phyloP scores from a whole-genome alignment of 1,284 basidiomycete genomes.

The Heterobasidion annosum region DNA sequence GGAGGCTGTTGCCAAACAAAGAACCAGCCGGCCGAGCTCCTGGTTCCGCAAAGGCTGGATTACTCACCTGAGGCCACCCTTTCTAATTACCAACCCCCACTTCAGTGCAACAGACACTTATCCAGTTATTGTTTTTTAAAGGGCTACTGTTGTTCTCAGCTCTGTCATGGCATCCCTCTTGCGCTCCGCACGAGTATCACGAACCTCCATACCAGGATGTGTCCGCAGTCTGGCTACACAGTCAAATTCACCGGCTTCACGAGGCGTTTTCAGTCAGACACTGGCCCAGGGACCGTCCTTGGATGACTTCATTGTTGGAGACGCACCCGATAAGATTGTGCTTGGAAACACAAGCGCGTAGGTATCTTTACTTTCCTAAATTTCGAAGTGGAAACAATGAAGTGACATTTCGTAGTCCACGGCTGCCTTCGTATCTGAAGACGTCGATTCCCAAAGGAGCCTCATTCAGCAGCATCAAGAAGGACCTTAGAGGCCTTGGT shows the following conservation, averaged over 20 bases:
- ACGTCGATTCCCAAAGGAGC: conserved; percentile 87
- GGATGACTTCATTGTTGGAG: conserved; percentile 78
- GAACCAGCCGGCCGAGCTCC: not conserved
- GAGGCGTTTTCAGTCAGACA: conserved; percentile 41
- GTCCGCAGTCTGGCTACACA: conserved; percentile 41
- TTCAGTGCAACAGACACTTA: not conserved
- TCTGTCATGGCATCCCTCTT: conserved; percentile 11
- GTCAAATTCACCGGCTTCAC: conserved; percentile 21
- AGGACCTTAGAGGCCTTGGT: conserved; percentile 85
- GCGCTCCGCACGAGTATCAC: conserved; percentile 13
- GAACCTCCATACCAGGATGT: conserved; percentile 8
- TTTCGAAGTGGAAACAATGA: not conserved
- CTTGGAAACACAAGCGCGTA: conserved; percentile 77
- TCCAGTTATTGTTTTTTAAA: not conserved
- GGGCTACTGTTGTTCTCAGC: not conserved
- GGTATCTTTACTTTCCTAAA: conserved; percentile 15
- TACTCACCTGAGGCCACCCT: too few species aligned
- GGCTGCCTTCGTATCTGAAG: conserved; percentile 89
- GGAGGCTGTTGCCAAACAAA: not conserved
- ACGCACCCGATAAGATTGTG: conserved; percentile 55
- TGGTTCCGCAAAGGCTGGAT: too few species aligned
- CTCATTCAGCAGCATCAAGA: conserved; percentile 91
- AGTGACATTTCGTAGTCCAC: conserved; percentile 45
- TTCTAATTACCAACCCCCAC: not conserved
- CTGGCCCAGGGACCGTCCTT: conserved; percentile 71